Conservation (phyloP, 345 rosid genomes). For the Adansonia digitata region DNA sequence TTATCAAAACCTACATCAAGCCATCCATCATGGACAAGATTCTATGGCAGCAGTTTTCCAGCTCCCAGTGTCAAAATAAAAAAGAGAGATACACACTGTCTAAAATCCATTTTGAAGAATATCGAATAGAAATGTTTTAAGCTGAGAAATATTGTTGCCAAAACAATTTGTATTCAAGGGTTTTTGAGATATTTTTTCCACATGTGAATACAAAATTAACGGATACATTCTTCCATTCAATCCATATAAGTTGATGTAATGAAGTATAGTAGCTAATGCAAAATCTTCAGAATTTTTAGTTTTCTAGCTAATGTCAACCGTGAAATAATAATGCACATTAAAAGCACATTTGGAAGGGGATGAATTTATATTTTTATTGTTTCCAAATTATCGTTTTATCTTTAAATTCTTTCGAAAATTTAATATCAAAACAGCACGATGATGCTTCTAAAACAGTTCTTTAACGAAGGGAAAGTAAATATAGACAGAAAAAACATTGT, state of each 20-base stretch:
- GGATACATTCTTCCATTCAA: not conserved
- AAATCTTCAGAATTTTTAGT: no score
- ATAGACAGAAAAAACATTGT: no score
- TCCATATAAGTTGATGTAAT: not conserved
- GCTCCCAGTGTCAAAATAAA: slow-evolving; percentile 19
- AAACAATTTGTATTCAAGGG: not conserved
- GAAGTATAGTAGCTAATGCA: no score
- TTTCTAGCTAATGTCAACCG: no score
- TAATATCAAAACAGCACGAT: no score
- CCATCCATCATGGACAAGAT: not conserved
- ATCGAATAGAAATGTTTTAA: not conserved
- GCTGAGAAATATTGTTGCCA: not conserved
- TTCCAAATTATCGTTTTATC: no score
- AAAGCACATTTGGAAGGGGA: no score
- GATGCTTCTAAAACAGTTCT: no score
- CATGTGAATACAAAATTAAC: not conserved
- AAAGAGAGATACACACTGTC: slow-evolving; percentile 1
- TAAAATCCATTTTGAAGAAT: not conserved
- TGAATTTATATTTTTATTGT: no score
- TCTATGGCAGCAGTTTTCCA: not conserved
- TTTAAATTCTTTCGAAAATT: no score
- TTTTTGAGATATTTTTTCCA: not conserved
- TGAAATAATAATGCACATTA: no score
- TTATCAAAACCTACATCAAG: not conserved
- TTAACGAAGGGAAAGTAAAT: no score